A percentile compares a stretch with the other conserved stretches of the same genome.
phyloP scores from a whole-genome alignment of 306 rosid genomes.

The Nissolia schottii region DNA sequence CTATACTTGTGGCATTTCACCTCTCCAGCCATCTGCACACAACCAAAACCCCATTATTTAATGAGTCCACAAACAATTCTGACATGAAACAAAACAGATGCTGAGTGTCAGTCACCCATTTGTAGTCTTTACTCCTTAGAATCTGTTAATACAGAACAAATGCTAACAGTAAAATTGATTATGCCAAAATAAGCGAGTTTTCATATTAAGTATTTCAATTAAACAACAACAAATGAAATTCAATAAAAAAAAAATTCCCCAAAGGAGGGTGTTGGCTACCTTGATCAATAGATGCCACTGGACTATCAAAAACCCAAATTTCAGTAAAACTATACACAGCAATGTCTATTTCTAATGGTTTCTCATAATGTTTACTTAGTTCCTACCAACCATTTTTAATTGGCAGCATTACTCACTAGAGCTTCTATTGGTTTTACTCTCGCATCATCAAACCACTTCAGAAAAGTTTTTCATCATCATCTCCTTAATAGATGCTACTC shows the following conservation, averaged over 20 bases:
- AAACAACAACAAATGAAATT: neutral
- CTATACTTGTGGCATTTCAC: conserved; percentile 79
- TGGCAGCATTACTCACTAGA: neutral
- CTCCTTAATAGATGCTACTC: neutral
- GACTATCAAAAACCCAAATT: neutral
- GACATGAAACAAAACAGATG: neutral
- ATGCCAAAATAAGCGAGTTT: neutral
- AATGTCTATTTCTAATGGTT: neutral
- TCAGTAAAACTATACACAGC: neutral
- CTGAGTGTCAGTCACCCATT: neutral
- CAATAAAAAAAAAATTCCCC: neutral
- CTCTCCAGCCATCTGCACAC: conserved; percentile 71
- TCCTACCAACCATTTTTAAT: neutral
- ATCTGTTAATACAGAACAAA: conserved; percentile 1
- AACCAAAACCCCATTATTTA: conserved; percentile 28
- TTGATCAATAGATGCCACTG: neutral
- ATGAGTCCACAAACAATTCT: conserved; percentile 2
- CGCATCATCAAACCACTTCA: neutral
- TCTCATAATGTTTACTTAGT: neutral
- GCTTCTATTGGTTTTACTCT: neutral
- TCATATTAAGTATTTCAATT: neutral
- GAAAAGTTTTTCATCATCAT: neutral
- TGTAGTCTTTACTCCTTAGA: neutral
- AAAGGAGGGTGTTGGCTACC: neutral
- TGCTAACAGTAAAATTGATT: neutral